These are phyloP conservation scores for Colletotrichum musicola DNA, from an alignment of 2,329 filamentous ascomycete genomes.

Conservation along the genomic window DNA sequence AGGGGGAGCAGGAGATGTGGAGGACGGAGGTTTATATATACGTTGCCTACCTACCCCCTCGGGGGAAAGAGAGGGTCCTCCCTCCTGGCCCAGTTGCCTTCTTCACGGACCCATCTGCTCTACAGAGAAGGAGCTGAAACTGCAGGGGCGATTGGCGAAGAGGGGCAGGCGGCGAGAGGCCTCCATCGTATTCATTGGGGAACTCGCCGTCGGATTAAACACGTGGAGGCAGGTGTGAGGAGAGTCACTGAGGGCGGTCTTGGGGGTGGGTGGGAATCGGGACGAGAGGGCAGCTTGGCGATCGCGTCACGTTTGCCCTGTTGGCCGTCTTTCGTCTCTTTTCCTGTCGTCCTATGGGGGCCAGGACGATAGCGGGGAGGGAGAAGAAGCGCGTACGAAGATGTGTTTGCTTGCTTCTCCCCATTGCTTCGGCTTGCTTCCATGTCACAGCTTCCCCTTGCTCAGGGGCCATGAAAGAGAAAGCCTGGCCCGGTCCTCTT, in stretches of 20 bases:
- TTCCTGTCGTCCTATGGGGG: no score
- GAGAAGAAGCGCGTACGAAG: neutral
- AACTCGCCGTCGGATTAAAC: constrained; percentile 9
- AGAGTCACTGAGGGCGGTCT: constrained; percentile 34
- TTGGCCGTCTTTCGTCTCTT: neutral
- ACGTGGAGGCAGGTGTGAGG: constrained; percentile 33
- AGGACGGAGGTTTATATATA: constrained; percentile 24
- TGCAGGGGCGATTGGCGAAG: neutral
- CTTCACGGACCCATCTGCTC: no score
- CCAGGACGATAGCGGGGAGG: no score
- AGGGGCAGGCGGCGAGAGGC: constrained; percentile 29
- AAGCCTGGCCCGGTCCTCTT: no score
- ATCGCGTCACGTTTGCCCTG: constrained; percentile 26
- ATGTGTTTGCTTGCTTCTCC: neutral
- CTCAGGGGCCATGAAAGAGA: no score
- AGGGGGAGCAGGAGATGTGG: neutral
- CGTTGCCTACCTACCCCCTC: neutral
- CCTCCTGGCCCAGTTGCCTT: no score
- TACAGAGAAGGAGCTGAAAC: neutral
- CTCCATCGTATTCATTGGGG: constrained; percentile 29
- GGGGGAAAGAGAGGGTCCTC: neutral
- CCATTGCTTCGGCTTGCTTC: constrained; percentile 32
- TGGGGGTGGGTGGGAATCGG: constrained; percentile 7
- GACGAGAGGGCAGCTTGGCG: constrained; percentile 16
- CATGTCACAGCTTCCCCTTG: neutral